These are phyloP conservation scores for Dissophora globulifera DNA, from an alignment of 192 early-diverging fungal genomes.

Conservation along the genomic window DNA sequence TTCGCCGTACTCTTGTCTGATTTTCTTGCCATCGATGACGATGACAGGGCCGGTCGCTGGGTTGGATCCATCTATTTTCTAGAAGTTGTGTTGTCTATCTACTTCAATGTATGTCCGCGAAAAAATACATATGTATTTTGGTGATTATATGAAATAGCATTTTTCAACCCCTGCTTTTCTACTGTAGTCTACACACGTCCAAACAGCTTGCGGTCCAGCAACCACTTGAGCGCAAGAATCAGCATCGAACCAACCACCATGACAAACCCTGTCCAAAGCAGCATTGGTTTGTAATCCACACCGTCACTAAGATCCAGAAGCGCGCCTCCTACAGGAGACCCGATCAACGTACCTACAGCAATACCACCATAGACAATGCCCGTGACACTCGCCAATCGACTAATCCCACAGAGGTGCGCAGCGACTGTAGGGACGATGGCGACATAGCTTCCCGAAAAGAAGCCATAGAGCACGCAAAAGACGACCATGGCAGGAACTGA, in stretches of 20 bases:
- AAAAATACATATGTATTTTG: no score
- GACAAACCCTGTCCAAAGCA: constrained; percentile 33
- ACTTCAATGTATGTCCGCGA: no score
- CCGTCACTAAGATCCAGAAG: constrained; percentile 55
- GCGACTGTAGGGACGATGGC: constrained; percentile 64
- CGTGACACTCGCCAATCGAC: constrained; percentile 64
- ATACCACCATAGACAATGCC: constrained; percentile 63
- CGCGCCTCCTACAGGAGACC: constrained; percentile 61
- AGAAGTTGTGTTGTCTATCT: no score
- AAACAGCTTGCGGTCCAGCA: constrained; percentile 31
- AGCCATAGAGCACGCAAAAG: constrained; percentile 61
- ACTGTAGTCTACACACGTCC: constrained; percentile 26
- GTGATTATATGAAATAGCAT: no score
- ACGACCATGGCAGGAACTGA: constrained; percentile 49
- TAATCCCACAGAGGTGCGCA: constrained; percentile 62
- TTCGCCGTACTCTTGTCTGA: no score
- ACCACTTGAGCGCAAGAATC: constrained; percentile 24
- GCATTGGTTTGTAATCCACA: constrained; percentile 23
- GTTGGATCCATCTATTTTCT: no score
- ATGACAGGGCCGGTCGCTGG: no score
- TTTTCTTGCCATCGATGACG: no score
- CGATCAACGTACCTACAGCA: constrained; percentile 61
- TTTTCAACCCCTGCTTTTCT: no score
- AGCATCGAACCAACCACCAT: constrained; percentile 21
- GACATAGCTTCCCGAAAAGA: constrained; percentile 68